Evolutionary conservation across 352 stramenopile genomes (phyloP).

Genomic region (Pythium scleroteichum): DNA sequence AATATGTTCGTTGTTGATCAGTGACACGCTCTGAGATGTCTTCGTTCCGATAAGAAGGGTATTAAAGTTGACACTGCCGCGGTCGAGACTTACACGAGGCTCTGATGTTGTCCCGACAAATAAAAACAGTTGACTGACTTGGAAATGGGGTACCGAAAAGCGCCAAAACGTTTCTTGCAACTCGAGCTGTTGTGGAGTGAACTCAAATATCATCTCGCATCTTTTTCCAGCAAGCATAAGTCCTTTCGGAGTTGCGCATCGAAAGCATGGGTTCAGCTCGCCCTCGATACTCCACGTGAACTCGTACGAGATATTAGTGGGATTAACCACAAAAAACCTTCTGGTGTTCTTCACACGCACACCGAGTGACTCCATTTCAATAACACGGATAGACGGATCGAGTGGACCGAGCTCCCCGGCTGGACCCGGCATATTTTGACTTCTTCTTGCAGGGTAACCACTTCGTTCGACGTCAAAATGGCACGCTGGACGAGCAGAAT

Average conservation of each 20-base stretch:
- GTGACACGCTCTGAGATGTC: slow-evolving; percentile 81
- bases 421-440: slow-evolving; percentile 72
- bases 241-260: slow-evolving; percentile 89
- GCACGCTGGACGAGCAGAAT: slow-evolving; percentile 85
- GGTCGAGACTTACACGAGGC: slow-evolving; percentile 86
- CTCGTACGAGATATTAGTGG: slow-evolving; percentile 93
- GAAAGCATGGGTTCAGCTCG: slow-evolving; percentile 79
- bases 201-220: slow-evolving; percentile 97
- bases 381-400: slow-evolving; percentile 85
- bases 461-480: slow-evolving; percentile 92
- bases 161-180: slow-evolving; percentile 92
- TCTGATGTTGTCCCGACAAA: slow-evolving; percentile 92
- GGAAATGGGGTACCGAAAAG: slow-evolving; percentile 88
- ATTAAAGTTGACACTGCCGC: slow-evolving; percentile 91
- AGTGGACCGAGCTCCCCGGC: slow-evolving; percentile 79
- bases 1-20: slow-evolving; percentile 92
- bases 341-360: slow-evolving; percentile 90
- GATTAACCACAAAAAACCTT: slow-evolving; percentile 94
- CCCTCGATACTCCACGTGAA: slow-evolving; percentile 89
- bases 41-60: slow-evolving; percentile 90
- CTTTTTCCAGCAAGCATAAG: slow-evolving; percentile 92
- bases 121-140: slow-evolving; percentile 91
- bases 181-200: slow-evolving; percentile 88
- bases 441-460: slow-evolving; percentile 84
- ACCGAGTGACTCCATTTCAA: slow-evolving; percentile 93